Conservation (phyloP, 148 eudicot genomes). For the Spergularia bocconei region DNA sequence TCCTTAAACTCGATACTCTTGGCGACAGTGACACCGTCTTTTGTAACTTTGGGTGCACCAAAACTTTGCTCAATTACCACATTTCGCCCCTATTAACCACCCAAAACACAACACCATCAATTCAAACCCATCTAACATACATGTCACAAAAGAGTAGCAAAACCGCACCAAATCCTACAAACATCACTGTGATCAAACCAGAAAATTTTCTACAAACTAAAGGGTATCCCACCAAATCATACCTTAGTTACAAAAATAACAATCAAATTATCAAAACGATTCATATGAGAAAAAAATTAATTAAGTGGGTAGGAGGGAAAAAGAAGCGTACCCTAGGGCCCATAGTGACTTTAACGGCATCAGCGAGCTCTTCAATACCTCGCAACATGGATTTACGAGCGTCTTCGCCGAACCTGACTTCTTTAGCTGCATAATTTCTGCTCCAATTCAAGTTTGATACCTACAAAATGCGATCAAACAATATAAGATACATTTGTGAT, state of each 20-base stretch:
- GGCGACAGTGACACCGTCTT: constrained; percentile 97
- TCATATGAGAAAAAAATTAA: too few species aligned
- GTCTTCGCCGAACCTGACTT: constrained; percentile 79
- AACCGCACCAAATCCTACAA: neutral
- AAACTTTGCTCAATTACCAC: constrained; percentile 82
- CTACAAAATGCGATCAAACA: constrained; percentile 27
- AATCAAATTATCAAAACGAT: too few species aligned
- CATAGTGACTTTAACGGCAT: constrained; percentile 98
- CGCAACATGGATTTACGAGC: constrained; percentile 79
- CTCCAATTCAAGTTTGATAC: constrained; percentile 59
- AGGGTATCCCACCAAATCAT: too few species aligned
- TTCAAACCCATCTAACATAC: constrained; percentile 30
- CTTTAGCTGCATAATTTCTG: constrained; percentile 95
- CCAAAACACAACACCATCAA: constrained; percentile 38
- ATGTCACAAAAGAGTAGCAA: neutral
- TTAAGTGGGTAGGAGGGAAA: too few species aligned
- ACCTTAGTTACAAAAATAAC: too few species aligned
- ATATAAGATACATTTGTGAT: neutral
- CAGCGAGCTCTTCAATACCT: constrained; percentile 92
- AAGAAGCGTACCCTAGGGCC: constrained; percentile 72
- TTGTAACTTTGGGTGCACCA: constrained; percentile 88
- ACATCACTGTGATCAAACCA: too few species aligned
- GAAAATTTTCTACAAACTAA: too few species aligned
- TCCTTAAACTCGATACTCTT: constrained; percentile 88
- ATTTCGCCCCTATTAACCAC: constrained; percentile 64